Evolutionary conservation across 345 rosid species (phyloP), one percentile per base, ranked within the genome.

Genomic region (Psidium friedrichsthalianum): DNA sequence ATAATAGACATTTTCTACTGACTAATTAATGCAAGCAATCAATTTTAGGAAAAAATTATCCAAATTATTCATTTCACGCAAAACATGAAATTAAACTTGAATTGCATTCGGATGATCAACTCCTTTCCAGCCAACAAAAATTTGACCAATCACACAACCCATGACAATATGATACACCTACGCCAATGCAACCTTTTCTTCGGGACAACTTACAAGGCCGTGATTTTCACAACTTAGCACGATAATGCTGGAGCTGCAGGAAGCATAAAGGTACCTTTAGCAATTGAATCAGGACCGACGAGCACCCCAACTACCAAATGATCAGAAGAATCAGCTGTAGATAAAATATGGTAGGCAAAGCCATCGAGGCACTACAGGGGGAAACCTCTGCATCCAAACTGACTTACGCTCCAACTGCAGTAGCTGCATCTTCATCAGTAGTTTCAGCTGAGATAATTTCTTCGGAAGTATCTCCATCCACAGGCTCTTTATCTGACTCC

Each of bases 401-500:
- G 56, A 32, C 84, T 88, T 91, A 94, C 36, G 92, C 94, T 87
- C 95, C 94, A 83, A 88, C 93, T 15, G 93, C 98, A 27, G 91
- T 86, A 82, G 86, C 91, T 74, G 92, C 74, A 88, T 97, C 98
- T 91, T 97, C 98, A 86, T 97, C 97, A 0, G 96, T 92, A 56
- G 84, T 59, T 15, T 86, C 87, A 20, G 87, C 24, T 24, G 86
- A 85, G 27, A 82, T 11, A 42, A 85, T 27, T 85, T 85, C 88
- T 59, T 84, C 88, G 0, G 93, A 84, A 51, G 91, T 56, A 85
- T 90, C 93, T 86, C 83, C 93, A 52, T 90, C 93, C 0, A 54
- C 51, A 78, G 59, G 36, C 56, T 88, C 89, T 2, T 91, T 82
- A 82, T 85, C 90, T 21, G 76, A 51, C 76, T 83, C 91, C 59